Evolutionary conservation across 176 grass and related monocot genomes (phyloP).

Genomic region (Ananas comosus): DNA sequence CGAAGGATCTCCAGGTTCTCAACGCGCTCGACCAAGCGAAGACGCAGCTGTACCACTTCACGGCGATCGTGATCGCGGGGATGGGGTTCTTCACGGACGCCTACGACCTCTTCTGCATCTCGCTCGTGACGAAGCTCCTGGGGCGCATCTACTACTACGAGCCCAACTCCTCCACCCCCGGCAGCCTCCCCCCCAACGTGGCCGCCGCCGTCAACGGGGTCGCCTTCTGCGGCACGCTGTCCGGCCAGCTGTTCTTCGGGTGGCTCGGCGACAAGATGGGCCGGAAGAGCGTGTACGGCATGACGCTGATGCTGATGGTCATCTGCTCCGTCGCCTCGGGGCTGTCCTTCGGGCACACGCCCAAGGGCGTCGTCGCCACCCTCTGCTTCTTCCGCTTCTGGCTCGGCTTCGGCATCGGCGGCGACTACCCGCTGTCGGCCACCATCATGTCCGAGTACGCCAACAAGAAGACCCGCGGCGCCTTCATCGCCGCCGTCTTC

Average conservation of each 20-base stretch:
- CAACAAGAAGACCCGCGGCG: constrained; percentile 56
- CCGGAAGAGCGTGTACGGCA: constrained; percentile 59
- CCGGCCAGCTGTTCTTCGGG: constrained; percentile 69
- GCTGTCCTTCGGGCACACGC: constrained; percentile 39
- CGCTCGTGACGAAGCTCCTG: constrained; percentile 56
- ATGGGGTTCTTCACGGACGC: constrained; percentile 97
- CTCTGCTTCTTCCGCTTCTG: constrained; percentile 82
- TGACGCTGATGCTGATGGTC: constrained; percentile 52
- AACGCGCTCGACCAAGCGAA: constrained; percentile 56
- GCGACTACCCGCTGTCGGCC: constrained; percentile 60
- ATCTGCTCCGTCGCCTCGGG: constrained; percentile 50
- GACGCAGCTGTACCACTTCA: constrained; percentile 80
- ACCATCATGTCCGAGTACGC: constrained; percentile 84
- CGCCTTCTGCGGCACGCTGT: constrained; percentile 63
- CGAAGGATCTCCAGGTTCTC: constrained; percentile 33
- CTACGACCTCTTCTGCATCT: constrained; percentile 89
- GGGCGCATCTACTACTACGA: constrained; percentile 66
- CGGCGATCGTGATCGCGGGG: constrained; percentile 70
- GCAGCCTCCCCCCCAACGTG: constrained; percentile 35
- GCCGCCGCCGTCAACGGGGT: constrained; percentile 48
- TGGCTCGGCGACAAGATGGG: constrained; percentile 77
- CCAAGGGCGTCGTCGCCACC: constrained; percentile 34
- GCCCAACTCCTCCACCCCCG: constrained; percentile 2
- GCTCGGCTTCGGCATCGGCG: constrained; percentile 65
- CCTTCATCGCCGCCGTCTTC: constrained; percentile 70